Conservation (phyloP, 805 yeast genomes). For the Teunomyces funiuensis region DNA sequence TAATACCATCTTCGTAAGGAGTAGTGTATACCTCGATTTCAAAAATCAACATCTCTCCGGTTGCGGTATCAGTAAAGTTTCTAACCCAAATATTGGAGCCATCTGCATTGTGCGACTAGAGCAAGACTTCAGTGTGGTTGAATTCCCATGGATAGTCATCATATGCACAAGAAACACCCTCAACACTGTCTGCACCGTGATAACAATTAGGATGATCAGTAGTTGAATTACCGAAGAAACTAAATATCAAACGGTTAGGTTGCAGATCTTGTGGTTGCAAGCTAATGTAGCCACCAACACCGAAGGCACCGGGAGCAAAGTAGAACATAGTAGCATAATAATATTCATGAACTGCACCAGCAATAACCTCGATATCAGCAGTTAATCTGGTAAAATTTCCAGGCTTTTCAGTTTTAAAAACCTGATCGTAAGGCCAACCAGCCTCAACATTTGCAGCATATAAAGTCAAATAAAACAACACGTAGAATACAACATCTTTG, state of each 20-base stretch:
- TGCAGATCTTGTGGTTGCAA: constrained; percentile 1
- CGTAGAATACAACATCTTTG: too few species aligned
- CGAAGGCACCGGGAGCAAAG: neutral
- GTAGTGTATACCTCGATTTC: neutral
- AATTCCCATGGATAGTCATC: constrained; percentile 7
- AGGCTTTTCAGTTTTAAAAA: too few species aligned
- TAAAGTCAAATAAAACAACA: too few species aligned
- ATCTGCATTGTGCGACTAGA: neutral
- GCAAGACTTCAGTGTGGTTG: constrained; percentile 6
- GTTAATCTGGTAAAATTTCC: neutral
- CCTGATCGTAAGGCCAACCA: too few species aligned
- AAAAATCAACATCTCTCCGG: neutral
- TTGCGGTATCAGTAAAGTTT: neutral
- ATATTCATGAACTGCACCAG: neutral
- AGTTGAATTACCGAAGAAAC: constrained; percentile 7
- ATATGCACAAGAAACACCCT: constrained; percentile 8
- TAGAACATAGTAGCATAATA: neutral
- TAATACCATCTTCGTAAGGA: neutral
- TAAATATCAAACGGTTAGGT: constrained; percentile 7
- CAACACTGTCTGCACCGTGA: constrained; percentile 10
- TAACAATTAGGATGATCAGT: constrained; percentile 7
- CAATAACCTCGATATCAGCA: neutral
- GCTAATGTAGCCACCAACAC: constrained; percentile 4
- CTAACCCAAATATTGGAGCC: neutral
- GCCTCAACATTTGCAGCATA: too few species aligned